phyloP scores from a whole-genome alignment of 2,329 filamentous ascomycete genomes.

The Ophiostoma australiae region DNA sequence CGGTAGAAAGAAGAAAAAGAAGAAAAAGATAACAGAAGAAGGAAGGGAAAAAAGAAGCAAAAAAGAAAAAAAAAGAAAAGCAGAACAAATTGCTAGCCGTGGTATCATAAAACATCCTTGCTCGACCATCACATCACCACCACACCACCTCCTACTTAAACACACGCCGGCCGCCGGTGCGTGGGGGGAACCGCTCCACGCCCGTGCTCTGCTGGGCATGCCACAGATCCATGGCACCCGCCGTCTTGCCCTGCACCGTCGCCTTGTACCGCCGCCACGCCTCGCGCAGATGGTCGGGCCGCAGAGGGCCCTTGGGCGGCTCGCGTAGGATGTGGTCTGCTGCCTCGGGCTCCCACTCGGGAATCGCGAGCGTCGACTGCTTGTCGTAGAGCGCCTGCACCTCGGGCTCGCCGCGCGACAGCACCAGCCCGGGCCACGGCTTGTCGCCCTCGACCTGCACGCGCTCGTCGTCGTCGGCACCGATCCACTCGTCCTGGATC shows the following conservation, averaged over 20 bases:
- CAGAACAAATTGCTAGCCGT: not conserved
- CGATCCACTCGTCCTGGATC: conserved; percentile 67
- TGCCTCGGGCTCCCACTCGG: conserved; percentile 30
- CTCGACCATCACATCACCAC: not conserved
- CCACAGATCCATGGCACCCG: conserved; percentile 57
- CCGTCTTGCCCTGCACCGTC: conserved; percentile 57
- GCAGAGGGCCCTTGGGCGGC: conserved; percentile 52
- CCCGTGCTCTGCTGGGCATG: conserved; percentile 57
- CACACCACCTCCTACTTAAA: conserved; percentile 37
- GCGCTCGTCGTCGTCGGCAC: conserved; percentile 53
- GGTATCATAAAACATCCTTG: not conserved
- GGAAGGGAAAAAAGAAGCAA: not conserved
- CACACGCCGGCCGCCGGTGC: conserved; percentile 48
- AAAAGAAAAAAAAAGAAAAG: not conserved
- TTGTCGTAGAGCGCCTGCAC: conserved; percentile 35
- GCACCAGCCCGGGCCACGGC: conserved; percentile 34
- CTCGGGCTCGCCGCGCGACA: conserved; percentile 30
- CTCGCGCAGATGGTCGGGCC: conserved; percentile 70
- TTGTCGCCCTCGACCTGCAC: conserved; percentile 52
- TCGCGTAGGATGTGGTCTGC: conserved; percentile 36
- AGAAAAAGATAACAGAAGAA: not conserved
- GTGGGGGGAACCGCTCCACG: conserved; percentile 54
- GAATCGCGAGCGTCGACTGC: conserved; percentile 31
- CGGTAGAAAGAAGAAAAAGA: not conserved
- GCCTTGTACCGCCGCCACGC: conserved; percentile 64